A percentile compares a stretch with the other conserved stretches of the same genome.
Conservation (phyloP, 176 grass and related monocot species). For the maize (Zea mays) region Zm-B73-REFERENCE-NAM-5.0 NC_050104.1:158078001-158078500, state of each 20-base stretch:
- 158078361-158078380: slow-evolving; percentile 35
- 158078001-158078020: too few relatives aligned
- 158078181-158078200: slow-evolving; percentile 59
- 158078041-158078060: too few relatives aligned
- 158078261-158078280: slow-evolving; percentile 56
- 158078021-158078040: too few relatives aligned
- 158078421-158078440: neutral
- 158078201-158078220: slow-evolving; percentile 54
- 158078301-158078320: slow-evolving; percentile 37
- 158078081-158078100: too few relatives aligned
- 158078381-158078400: slow-evolving; percentile 24
- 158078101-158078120: too few relatives aligned
- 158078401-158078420: slow-evolving; percentile 41
- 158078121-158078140: too few relatives aligned
- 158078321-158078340: slow-evolving; percentile 24
- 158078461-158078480: slow-evolving; percentile 8
- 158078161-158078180: too few relatives aligned
- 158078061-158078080: too few relatives aligned
- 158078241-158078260: slow-evolving; percentile 63
- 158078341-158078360: slow-evolving; percentile 23
- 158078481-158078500: slow-evolving; percentile 45
- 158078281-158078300: slow-evolving; percentile 46
- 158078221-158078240: slow-evolving; percentile 76
- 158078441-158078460: neutral
- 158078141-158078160: too few relatives aligned